phyloP scores from a whole-genome alignment of 2,329 filamentous ascomycete species.

The Alternaria arborescens region DNA sequence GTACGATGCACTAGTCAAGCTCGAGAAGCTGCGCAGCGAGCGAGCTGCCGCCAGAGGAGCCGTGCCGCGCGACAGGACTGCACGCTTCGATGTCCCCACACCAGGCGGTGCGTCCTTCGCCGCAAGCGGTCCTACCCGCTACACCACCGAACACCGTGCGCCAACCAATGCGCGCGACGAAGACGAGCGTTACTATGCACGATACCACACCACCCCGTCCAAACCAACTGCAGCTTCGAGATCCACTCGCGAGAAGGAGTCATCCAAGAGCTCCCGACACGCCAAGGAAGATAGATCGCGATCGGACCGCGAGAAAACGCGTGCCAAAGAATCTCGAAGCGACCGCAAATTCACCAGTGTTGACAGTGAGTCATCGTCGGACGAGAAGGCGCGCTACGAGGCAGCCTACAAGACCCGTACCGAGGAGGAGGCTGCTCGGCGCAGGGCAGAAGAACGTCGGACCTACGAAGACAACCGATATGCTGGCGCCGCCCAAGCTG shows the following conservation, averaged over 20 bases:
- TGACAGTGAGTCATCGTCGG: constrained; percentile 46
- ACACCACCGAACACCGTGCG: constrained; percentile 46
- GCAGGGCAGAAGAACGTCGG: constrained; percentile 41
- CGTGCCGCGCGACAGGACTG: constrained; percentile 39
- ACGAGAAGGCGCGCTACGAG: constrained; percentile 46
- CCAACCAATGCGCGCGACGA: constrained; percentile 32
- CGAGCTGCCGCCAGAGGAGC: constrained; percentile 54
- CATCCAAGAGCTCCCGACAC: constrained; percentile 31
- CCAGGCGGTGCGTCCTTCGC: constrained; percentile 38
- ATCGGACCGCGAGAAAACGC: constrained; percentile 51
- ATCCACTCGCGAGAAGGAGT: constrained; percentile 42
- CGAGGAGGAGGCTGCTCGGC: constrained; percentile 34
- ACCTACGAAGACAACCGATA: constrained; percentile 40
- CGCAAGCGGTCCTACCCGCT: constrained; percentile 32
- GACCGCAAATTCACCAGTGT: constrained; percentile 49
- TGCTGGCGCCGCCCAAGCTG: constrained; percentile 2
- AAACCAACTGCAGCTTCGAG: constrained; percentile 39
- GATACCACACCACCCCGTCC: constrained; percentile 47
- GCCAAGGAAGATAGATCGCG: constrained; percentile 50
- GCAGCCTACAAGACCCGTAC: constrained; percentile 41
- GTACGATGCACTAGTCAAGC: constrained; percentile 79
- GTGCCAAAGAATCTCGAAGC: constrained; percentile 52
- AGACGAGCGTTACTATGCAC: constrained; percentile 50
- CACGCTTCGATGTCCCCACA: constrained; percentile 46
- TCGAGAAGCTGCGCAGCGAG: constrained; percentile 71